Base-by-base conservation (phyloP, 805 yeast species). In the Priceomyces carsonii region DNA sequence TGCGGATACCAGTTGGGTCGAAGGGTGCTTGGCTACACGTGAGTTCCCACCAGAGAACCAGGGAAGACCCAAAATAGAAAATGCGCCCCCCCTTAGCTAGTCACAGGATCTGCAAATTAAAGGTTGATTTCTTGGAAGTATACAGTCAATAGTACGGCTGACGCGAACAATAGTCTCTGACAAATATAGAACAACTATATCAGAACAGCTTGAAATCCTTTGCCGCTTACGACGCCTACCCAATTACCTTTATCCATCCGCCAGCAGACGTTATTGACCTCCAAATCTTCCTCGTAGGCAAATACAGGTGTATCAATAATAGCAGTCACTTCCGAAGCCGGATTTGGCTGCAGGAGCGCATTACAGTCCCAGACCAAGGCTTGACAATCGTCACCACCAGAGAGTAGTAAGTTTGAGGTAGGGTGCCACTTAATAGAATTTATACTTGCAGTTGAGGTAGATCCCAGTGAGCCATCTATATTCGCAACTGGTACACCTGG, bases 381-480 rank as follows among this genome's bases (percentile, higher is more conserved):
- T 55, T 83, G 89, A 55, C 93, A 77, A 57, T 80, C 85, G 62
- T 82, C 82, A 48, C 83, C 72, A 47, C 95, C 81, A 1, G 81
- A 73, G 10, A 80, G 47, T 13, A 91, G 57, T 18, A 73, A 57
- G 41, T 83, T 80, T 20, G 79, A 72, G 1, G 73, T 57, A 0
- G 98, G 97, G 48, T 90, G 91, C 97, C 97, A 91, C 34, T 71
- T 61, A 12, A 90, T 74, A 43, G 80, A 71, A 53, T 91, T 91
- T 16, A 91, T 76, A 1, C 84, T 69, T 0, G 80, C 78, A 18
- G 63, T 51, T 55, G 83, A 95, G 12, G 44, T 32, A 3, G 72
- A 71, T 5, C 65, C 70, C 16, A 63, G 47, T 19, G 67, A 64
- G 10, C 83, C 90, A 22, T 79, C 79, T 26, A 91, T 66, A 0